These are phyloP conservation scores for Cornus suecica DNA, from an alignment of 148 eudicot genomes.

Conservation along the genomic window DNA sequence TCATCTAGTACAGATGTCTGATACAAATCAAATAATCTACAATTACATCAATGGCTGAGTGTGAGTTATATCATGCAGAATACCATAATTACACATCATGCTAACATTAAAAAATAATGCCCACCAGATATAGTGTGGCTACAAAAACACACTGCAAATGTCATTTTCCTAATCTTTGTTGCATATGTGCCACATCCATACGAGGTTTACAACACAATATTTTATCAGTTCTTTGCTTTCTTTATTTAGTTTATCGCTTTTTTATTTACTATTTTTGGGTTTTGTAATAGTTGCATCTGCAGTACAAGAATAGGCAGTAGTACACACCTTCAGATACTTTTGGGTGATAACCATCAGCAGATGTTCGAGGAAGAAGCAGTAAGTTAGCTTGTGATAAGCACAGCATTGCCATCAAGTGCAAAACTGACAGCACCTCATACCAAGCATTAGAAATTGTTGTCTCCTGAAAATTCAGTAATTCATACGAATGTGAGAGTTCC, in stretches of 20 bases:
- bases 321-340: conserved; percentile 92
- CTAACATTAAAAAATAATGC: background rate
- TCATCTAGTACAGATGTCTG: too few relatives aligned
- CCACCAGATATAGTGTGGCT: background rate
- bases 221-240: too few relatives aligned
- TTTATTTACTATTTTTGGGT: background rate
- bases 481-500: conserved; percentile 9
- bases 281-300: background rate
- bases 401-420: conserved; percentile 91
- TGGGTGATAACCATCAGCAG: conserved; percentile 83
- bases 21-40: background rate
- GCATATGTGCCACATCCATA: too few relatives aligned
- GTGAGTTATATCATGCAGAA: background rate
- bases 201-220: too few relatives aligned
- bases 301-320: background rate
- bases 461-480: conserved; percentile 52
- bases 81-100: background rate
- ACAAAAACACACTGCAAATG: background rate
- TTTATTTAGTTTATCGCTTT: too few relatives aligned
- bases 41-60: background rate
- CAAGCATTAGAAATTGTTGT: conserved; percentile 83
- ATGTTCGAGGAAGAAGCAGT: conserved; percentile 90
- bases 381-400: conserved; percentile 84
- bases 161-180: too few relatives aligned
- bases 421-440: conserved; percentile 92